Conservation (phyloP, 2,329 filamentous ascomycete genomes). For the Sphaerostilbella broomeana region DNA sequence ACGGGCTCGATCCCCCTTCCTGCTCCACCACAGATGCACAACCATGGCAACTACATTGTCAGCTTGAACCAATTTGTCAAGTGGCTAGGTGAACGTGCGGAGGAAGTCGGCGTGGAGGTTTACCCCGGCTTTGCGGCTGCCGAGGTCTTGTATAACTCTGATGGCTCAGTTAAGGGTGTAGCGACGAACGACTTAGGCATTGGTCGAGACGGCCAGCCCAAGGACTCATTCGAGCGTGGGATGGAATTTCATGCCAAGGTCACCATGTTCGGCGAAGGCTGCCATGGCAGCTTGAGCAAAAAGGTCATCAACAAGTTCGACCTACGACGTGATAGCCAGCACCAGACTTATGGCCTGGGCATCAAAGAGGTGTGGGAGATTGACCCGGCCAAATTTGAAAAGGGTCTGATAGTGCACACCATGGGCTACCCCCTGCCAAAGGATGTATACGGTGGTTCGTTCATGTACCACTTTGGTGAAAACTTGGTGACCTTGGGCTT, state of each 20-base stretch:
- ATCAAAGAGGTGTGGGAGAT: constrained; percentile 98
- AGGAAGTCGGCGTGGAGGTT: constrained; percentile 91
- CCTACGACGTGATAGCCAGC: constrained; percentile 78
- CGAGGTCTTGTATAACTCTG: constrained; percentile 78
- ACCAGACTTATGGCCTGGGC: constrained; percentile 91
- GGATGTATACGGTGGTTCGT: constrained; percentile 94
- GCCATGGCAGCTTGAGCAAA: constrained; percentile 91
- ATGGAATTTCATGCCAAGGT: constrained; percentile 97
- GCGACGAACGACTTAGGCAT: constrained; percentile 94
- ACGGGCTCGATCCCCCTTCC: constrained; percentile 72
- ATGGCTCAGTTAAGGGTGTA: constrained; percentile 87
- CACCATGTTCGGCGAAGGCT: constrained; percentile 90
- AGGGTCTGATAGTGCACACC: constrained; percentile 78
- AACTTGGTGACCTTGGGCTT: constrained; percentile 90
- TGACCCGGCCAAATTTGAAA: constrained; percentile 82
- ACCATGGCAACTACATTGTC: constrained; percentile 96
- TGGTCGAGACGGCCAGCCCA: constrained; percentile 71
- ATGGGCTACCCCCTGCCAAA: constrained; percentile 85
- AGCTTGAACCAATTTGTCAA: constrained; percentile 91
- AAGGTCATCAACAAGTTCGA: constrained; percentile 94
- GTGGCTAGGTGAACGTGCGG: constrained; percentile 94
- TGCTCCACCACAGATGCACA: constrained; percentile 93
- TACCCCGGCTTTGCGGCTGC: constrained; percentile 94
- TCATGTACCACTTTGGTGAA: constrained; percentile 99
- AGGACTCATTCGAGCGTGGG: constrained; percentile 86